A percentile compares a stretch with the other conserved stretches of the same genome.
These are phyloP conservation scores for Sarocladium brachiariae DNA, from an alignment of 2,329 filamentous ascomycete species.

Conservation along the genomic window DNA sequence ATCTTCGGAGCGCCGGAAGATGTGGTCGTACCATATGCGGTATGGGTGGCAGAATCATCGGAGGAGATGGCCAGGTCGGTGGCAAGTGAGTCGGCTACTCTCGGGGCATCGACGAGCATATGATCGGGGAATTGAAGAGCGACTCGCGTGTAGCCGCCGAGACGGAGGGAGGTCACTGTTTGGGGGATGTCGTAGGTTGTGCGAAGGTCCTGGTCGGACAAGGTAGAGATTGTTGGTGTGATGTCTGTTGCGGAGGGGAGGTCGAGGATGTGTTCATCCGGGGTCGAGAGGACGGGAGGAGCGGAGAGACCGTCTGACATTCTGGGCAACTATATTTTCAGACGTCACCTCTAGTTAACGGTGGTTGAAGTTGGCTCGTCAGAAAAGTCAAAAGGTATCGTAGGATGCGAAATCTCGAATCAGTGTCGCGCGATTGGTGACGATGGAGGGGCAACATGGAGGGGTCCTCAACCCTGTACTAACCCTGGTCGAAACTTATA, in stretches of 20 bases:
- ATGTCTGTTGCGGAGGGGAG: constrained; percentile 34
- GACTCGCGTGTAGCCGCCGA: constrained; percentile 65
- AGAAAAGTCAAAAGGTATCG: background rate
- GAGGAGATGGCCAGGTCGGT: constrained; percentile 17
- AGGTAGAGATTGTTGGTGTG: constrained; percentile 20
- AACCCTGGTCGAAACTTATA: background rate
- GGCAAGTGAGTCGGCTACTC: constrained; percentile 58
- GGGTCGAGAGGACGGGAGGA: constrained; percentile 57
- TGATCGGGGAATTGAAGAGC: constrained; percentile 94
- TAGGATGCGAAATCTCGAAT: no score
- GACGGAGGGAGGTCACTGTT: constrained; percentile 69
- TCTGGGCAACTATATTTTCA: background rate
- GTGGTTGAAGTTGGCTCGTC: no score
- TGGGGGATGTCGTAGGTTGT: constrained; percentile 79
- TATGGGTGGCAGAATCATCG: background rate
- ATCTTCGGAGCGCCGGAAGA: constrained; percentile 36
- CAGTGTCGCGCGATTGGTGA: no score
- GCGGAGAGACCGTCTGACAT: constrained; percentile 41
- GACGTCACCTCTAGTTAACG: no score
- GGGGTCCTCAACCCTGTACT: background rate
- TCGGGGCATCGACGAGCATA: constrained; percentile 80
- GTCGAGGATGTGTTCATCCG: constrained; percentile 53
- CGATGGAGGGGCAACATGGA: background rate
- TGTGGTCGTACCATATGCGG: constrained; percentile 12
- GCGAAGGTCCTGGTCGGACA: constrained; percentile 61